These are phyloP conservation scores for Cubamyces sp. DNA, from an alignment of 768 basidiomycete genomes.

Conservation along the genomic window DNA sequence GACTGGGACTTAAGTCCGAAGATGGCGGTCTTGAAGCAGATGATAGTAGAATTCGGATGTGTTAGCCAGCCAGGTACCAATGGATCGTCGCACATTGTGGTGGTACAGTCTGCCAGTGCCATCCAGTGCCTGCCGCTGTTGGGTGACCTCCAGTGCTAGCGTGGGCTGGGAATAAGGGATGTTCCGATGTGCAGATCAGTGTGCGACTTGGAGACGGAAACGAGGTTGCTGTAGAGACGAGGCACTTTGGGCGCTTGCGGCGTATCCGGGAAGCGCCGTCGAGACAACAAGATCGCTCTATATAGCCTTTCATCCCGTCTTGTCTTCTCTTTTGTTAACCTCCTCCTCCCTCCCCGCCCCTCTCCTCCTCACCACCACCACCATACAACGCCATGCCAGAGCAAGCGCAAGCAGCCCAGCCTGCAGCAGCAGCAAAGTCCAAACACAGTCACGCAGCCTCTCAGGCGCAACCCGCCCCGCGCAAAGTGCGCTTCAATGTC, in stretches of 20 bases:
- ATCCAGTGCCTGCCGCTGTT: background rate
- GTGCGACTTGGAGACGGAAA: constrained; percentile 17
- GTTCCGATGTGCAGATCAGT: constrained; percentile 25
- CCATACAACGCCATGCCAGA: constrained; percentile 27
- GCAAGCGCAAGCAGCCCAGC: constrained; percentile 27
- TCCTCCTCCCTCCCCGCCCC: constrained; percentile 12
- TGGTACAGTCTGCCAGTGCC: background rate
- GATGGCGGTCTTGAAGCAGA: no score
- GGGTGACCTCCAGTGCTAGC: background rate
- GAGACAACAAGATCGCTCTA: constrained; percentile 24
- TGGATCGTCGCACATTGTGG: no score
- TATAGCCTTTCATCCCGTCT: constrained; percentile 19
- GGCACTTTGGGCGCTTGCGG: constrained; percentile 6
- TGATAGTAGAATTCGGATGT: no score
- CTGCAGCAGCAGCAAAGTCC: constrained; percentile 35
- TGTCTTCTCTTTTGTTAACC: constrained; percentile 18
- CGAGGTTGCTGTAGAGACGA: constrained; percentile 20
- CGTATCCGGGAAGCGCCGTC: constrained; percentile 15
- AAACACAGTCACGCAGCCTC: constrained; percentile 52
- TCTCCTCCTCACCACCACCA: constrained; percentile 12
- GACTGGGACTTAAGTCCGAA: no score
- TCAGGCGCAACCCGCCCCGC: constrained; percentile 58
- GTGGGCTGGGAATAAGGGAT: background rate
- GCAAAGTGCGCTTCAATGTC: constrained; percentile 90
- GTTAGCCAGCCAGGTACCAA: no score